Base-by-base conservation (phyloP, 1,284 basidiomycete species). In the Heimioporus retisporus region DNA sequence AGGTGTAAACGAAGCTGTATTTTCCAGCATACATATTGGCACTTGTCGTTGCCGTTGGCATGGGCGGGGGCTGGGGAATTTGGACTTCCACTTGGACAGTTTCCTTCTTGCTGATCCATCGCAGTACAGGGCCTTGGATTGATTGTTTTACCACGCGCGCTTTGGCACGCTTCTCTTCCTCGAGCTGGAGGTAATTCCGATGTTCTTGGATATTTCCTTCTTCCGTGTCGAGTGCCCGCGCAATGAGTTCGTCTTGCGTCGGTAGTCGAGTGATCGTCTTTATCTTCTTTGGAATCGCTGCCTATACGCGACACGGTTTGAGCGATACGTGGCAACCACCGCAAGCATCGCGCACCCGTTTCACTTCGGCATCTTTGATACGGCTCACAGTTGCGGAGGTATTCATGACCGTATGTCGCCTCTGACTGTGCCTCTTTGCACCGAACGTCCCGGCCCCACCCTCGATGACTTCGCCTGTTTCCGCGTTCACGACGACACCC, bases 141-240 rank as follows among this genome's bases (percentile, higher is more conserved):
- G 84, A 76, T 46, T 86, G 81, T 61, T 91, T 86, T 43, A 90
- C 84, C 50, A 90, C 84, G 42, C 88, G 84, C 58, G 92, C 88
- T 61, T 88, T 86, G 69, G 86, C 88, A 31, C 93, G 88, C 71
- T 93, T 93, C 81, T 95, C 94, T 73, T 94, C 94, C 71, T 96
- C 95, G 3, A 88, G 80, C 63, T 85, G 85, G 40, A 96, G 85
- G 73, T 96, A 96, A 69, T 93, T 86, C 50, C 88, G 84, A 71
- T 96, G 91, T 60, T 93, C 90, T n/a, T 86, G 84, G 28, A 91
- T 88, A 73, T 96, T 96, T 6, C 90, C 89, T 79, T 96, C 94
- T 75, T 96, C 95, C 60, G 90, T 93, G 73, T 95, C 93, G 15
- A 96, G 85, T 1, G 95, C 95, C 19, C 89, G 89, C 2, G 90